Evolutionary conservation across 2,329 filamentous ascomycete genomes (phyloP).

Genomic region (Xylaria sp.): DNA sequence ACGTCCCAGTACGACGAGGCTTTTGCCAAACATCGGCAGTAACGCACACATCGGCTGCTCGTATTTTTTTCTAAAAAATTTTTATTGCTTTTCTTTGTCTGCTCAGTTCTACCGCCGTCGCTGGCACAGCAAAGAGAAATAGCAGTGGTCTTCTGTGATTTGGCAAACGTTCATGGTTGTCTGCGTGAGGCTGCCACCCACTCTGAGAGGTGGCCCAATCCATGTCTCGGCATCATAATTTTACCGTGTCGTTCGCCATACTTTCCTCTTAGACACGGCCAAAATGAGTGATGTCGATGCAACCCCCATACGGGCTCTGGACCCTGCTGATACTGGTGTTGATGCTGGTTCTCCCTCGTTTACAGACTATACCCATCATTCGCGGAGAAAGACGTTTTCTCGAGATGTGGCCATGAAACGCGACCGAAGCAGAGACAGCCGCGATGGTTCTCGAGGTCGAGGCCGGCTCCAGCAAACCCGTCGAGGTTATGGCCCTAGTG

Average conservation of each 20-base stretch:
- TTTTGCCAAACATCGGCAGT: conserved; percentile 11
- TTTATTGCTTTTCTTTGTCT: neutral
- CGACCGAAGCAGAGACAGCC: conserved; percentile 52
- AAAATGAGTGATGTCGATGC: conserved; percentile 46
- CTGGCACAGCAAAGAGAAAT: conserved; percentile 9
- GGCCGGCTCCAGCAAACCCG: conserved; percentile 49
- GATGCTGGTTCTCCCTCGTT: conserved; percentile 28
- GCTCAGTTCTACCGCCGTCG: neutral
- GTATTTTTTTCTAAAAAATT: neutral
- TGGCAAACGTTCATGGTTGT: conserved; percentile 32
- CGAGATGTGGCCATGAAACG: conserved; percentile 58
- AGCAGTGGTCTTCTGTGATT: conserved; percentile 15
- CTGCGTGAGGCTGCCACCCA: conserved; percentile 44
- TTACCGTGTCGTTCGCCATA: conserved; percentile 42
- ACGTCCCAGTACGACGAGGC: neutral
- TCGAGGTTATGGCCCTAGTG: conserved; percentile 41
- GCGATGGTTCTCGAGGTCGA: conserved; percentile 52
- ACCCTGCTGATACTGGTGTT: conserved; percentile 37
- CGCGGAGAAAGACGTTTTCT: conserved; percentile 39
- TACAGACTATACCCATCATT: conserved; percentile 38
- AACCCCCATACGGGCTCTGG: conserved; percentile 41
- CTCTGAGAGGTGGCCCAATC: conserved; percentile 48
- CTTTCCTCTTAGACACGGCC: conserved; percentile 29
- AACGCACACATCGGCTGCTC: neutral
- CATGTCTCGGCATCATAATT: conserved; percentile 49